These are phyloP conservation scores for Rubus idaeus DNA, from an alignment of 306 rosid species.

Conservation along the genomic window DNA sequence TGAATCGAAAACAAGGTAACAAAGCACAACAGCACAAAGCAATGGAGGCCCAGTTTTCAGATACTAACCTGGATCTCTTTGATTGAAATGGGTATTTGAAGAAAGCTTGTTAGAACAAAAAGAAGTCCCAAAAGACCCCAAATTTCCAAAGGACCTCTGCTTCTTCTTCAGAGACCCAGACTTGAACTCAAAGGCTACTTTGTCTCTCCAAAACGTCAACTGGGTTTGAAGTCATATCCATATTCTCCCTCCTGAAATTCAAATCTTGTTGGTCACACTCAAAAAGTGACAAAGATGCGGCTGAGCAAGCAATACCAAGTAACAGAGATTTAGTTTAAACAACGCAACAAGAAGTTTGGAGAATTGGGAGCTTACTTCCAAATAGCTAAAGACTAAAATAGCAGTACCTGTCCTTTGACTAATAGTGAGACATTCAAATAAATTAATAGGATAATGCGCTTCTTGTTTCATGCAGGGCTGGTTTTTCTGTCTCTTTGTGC, in stretches of 20 bases:
- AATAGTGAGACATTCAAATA: constrained; percentile 4
- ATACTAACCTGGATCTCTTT: constrained; percentile 10
- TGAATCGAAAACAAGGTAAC: not conserved
- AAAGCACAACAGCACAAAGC: constrained; percentile 15
- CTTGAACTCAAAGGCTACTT: not conserved
- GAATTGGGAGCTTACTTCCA: constrained; percentile 23
- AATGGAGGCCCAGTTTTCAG: constrained; percentile 11
- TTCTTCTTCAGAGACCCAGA: not conserved
- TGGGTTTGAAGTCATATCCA: constrained; percentile 1
- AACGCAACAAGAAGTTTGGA: constrained; percentile 14
- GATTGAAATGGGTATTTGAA: constrained; percentile 1
- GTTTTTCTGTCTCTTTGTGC: constrained; percentile 18
- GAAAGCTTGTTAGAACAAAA: not conserved
- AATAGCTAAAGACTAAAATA: constrained; percentile 17
- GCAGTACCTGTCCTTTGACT: constrained; percentile 17
- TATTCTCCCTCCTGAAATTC: constrained; percentile 20
- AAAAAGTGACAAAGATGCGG: constrained; percentile 20
- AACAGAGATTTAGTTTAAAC: constrained; percentile 9
- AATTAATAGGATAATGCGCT: not conserved
- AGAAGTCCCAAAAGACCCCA: not conserved
- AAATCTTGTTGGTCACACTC: constrained; percentile 1
- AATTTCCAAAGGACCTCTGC: not conserved
- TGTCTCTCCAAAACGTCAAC: constrained; percentile 16
- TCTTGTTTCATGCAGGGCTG: not conserved
- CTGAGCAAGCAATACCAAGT: constrained; percentile 1